Conservation (phyloP, 2,329 filamentous ascomycete species). For the Fusarium cyanostomum region DNA sequence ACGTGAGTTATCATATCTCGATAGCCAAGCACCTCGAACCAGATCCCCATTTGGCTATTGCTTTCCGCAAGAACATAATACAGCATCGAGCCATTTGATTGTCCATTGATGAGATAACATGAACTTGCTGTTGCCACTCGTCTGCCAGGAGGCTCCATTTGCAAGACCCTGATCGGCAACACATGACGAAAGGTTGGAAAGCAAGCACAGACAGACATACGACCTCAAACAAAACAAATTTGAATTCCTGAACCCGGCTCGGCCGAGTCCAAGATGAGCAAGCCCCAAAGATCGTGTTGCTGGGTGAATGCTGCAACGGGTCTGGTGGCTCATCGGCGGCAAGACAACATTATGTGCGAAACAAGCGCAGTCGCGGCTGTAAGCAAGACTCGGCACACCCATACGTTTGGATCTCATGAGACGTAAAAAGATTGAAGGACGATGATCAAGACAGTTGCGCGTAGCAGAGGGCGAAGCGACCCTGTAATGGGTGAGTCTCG, state of each 20-base stretch:
- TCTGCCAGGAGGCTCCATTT: slow-evolving; percentile 14
- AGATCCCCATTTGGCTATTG: neutral
- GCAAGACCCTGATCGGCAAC: slow-evolving; percentile 15
- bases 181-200: slow-evolving; percentile 6
- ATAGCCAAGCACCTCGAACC: neutral
- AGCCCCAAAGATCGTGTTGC: slow-evolving; percentile 1
- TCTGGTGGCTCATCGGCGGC: slow-evolving; percentile 13
- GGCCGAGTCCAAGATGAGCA: slow-evolving; percentile 16
- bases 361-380: slow-evolving; percentile 37
- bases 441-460: slow-evolving; percentile 7
- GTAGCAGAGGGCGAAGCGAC: slow-evolving; percentile 25
- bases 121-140: slow-evolving; percentile 13
- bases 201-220: neutral
- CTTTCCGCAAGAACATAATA: neutral
- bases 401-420: slow-evolving; percentile 14
- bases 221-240: neutral
- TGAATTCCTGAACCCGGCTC: slow-evolving; percentile 13
- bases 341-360: slow-evolving; percentile 24
- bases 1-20: neutral
- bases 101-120: slow-evolving; percentile 10
- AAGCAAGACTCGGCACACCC: neutral
- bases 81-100: neutral
- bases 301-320: slow-evolving; percentile 5
- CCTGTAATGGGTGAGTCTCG: slow-evolving; percentile 33
- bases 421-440: slow-evolving; percentile 22